Evolutionary conservation across 2,329 filamentous ascomycete genomes (phyloP).

Genomic region (Calonectria crousiana): DNA sequence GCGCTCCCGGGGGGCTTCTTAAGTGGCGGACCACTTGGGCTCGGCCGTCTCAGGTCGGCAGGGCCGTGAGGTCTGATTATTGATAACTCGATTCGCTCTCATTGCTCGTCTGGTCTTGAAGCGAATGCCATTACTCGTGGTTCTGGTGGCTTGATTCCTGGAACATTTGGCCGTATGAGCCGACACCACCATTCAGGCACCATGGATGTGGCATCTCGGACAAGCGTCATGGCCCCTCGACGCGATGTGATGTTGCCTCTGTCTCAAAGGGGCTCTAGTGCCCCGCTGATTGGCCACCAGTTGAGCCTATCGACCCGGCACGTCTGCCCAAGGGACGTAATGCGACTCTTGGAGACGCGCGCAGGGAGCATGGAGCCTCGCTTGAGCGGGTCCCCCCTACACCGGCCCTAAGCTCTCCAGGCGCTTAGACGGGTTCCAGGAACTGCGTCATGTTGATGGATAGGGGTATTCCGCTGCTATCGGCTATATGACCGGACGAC

Average conservation of each 20-base stretch:
- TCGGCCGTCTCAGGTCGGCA: slow-evolving; percentile 30
- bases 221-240: slow-evolving; percentile 7
- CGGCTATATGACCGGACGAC: neutral
- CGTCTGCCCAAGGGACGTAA: slow-evolving; percentile 21
- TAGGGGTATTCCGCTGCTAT: neutral
- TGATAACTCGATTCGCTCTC: slow-evolving; percentile 16
- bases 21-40: slow-evolving; percentile 25
- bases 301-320: slow-evolving; percentile 18
- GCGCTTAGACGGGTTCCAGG: slow-evolving; percentile 29
- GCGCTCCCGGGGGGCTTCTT: slow-evolving; percentile 14
- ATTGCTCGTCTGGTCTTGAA: neutral
- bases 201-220: slow-evolving; percentile 16
- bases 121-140: neutral
- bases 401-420: neutral
- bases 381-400: slow-evolving; percentile 9
- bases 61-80: slow-evolving; percentile 18
- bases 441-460: slow-evolving; percentile 28
- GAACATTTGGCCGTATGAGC: slow-evolving; percentile 10
- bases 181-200: slow-evolving; percentile 22
- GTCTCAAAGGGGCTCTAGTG: slow-evolving; percentile 20
- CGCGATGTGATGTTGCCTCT: slow-evolving; percentile 7
- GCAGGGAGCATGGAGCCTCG: slow-evolving; percentile 23
- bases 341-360: slow-evolving; percentile 11
- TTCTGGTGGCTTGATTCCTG: slow-evolving; percentile 17
- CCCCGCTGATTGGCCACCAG: slow-evolving; percentile 22